These are phyloP conservation scores for Diaporthe vaccinii DNA, from an alignment of 2,329 filamentous ascomycete genomes.

Conservation along the genomic window DNA sequence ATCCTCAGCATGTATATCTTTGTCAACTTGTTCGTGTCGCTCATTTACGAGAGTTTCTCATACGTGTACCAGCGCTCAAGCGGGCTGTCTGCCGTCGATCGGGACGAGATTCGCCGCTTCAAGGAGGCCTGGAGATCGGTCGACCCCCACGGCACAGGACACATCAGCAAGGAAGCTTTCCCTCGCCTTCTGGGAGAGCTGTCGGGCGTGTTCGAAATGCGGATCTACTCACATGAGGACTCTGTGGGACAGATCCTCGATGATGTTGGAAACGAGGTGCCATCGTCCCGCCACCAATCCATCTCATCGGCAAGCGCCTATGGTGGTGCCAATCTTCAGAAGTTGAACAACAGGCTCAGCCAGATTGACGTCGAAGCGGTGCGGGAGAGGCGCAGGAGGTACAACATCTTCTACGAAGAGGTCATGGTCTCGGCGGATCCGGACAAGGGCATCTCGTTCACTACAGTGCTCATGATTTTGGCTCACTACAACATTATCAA, in stretches of 20 bases:
- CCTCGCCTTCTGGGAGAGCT: slow-evolving; percentile 91
- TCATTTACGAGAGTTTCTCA: slow-evolving; percentile 99
- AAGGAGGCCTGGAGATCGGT: slow-evolving; percentile 98
- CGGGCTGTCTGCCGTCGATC: slow-evolving; percentile 88
- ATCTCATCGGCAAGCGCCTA: slow-evolving; percentile 64
- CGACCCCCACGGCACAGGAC: slow-evolving; percentile 91
- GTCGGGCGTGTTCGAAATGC: slow-evolving; percentile 96
- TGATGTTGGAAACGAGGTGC: slow-evolving; percentile 75
- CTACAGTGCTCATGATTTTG: slow-evolving; percentile 91
- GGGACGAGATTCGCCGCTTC: slow-evolving; percentile 95
- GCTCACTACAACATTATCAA: slow-evolving; percentile 99
- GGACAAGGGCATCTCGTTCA: slow-evolving; percentile 91
- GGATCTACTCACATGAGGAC: slow-evolving; percentile 92
- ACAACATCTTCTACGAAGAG: slow-evolving; percentile 98
- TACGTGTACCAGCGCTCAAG: slow-evolving; percentile 98
- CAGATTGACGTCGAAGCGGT: slow-evolving; percentile 83
- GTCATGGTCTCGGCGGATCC: slow-evolving; percentile 93
- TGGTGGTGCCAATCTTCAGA: slow-evolving; percentile 78
- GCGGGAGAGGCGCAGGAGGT: slow-evolving; percentile 79
- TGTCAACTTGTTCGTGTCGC: slow-evolving; percentile 96
- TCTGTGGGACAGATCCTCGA: slow-evolving; percentile 90
- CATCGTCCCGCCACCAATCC: slow-evolving; percentile 66
- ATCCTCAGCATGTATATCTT: slow-evolving; percentile 99
- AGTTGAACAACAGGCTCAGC: slow-evolving; percentile 79
- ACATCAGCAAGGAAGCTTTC: slow-evolving; percentile 90